A percentile compares a stretch with the other conserved stretches of the same genome.
These are phyloP conservation scores for Candida schatavii DNA, from an alignment of 805 yeast genomes.

Conservation along the genomic window DNA sequence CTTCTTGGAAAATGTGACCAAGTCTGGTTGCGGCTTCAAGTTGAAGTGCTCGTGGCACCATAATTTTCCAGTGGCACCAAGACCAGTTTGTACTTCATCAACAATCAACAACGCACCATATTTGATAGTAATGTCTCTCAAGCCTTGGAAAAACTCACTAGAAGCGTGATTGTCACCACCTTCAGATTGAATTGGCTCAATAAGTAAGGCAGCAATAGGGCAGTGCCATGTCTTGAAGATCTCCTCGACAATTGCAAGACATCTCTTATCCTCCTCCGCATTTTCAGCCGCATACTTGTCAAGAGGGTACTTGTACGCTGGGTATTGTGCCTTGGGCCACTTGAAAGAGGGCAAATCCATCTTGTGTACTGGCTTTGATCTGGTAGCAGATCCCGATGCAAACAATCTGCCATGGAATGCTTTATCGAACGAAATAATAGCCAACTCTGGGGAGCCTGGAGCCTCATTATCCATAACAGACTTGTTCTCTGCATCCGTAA, in stretches of 20 bases:
- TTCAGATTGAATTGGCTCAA: conserved; percentile 90
- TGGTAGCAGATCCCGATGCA: conserved; percentile 86
- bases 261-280: conserved; percentile 74
- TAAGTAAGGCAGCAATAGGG: conserved; percentile 85
- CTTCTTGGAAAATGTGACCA: conserved; percentile 84
- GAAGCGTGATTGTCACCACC: conserved; percentile 92
- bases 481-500: conserved; percentile 64
- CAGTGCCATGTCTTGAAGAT: conserved; percentile 62
- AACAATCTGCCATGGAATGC: conserved; percentile 96
- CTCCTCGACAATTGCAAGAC: conserved; percentile 73
- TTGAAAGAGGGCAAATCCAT: conserved; percentile 88
- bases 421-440: conserved; percentile 79
- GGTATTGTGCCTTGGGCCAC: conserved; percentile 97
- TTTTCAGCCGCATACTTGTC: conserved; percentile 63
- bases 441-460: conserved; percentile 87
- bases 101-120: conserved; percentile 70
- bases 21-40: conserved; percentile 71
- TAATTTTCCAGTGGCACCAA: conserved; percentile 80
- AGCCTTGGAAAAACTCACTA: conserved; percentile 72
- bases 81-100: conserved; percentile 90
- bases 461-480: conserved; percentile 77
- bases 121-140: conserved; percentile 71
- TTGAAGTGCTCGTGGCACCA: conserved; percentile 91
- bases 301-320: conserved; percentile 80
- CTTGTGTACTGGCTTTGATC: conserved; percentile 94